Evolutionary conservation across 352 stramenopile species (phyloP).

Genomic region (Globisporangium alternatum): DNA sequence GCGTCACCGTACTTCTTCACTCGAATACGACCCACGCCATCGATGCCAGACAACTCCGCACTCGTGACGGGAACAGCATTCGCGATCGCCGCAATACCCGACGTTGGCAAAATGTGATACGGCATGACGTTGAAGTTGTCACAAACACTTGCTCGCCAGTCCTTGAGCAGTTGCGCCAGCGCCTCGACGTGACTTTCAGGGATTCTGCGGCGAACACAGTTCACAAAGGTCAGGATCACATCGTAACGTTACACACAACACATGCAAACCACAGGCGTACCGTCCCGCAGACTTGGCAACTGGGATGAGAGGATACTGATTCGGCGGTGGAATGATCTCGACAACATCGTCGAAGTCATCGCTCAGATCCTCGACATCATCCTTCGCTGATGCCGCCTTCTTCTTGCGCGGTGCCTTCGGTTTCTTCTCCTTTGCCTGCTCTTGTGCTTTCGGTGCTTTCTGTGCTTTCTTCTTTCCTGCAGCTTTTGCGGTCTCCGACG

Average conservation of each 20-base stretch:
- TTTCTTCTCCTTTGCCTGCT: constrained; percentile 19
- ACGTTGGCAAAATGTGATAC: constrained; percentile 83
- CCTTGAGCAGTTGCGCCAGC: constrained; percentile 77
- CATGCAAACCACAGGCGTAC: constrained; percentile 25
- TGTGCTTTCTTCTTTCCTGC: constrained; percentile 35
- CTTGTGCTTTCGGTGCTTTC: constrained; percentile 19
- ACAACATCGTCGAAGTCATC: constrained; percentile 64
- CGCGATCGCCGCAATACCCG: constrained; percentile 76
- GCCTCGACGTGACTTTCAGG: constrained; percentile 64
- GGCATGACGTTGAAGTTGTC: constrained; percentile 86
- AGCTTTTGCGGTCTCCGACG: constrained; percentile 18
- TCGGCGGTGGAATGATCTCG: constrained; percentile 35
- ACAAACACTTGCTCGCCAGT: constrained; percentile 84
- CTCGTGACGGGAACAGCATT: constrained; percentile 75
- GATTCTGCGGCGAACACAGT: constrained; percentile 39
- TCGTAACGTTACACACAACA: background rate
- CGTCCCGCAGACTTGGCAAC: constrained; percentile 40
- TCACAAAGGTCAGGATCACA: background rate
- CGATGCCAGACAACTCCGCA: constrained; percentile 75
- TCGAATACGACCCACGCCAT: constrained; percentile 77
- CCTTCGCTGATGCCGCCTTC: constrained; percentile 35
- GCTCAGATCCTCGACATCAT: constrained; percentile 60
- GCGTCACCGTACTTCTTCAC: constrained; percentile 84
- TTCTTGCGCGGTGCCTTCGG: constrained; percentile 30
- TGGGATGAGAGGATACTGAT: constrained; percentile 54